Evolutionary conservation across 176 grass and related monocot genomes (phyloP).

Genomic region (Oryza longistaminata): DNA sequence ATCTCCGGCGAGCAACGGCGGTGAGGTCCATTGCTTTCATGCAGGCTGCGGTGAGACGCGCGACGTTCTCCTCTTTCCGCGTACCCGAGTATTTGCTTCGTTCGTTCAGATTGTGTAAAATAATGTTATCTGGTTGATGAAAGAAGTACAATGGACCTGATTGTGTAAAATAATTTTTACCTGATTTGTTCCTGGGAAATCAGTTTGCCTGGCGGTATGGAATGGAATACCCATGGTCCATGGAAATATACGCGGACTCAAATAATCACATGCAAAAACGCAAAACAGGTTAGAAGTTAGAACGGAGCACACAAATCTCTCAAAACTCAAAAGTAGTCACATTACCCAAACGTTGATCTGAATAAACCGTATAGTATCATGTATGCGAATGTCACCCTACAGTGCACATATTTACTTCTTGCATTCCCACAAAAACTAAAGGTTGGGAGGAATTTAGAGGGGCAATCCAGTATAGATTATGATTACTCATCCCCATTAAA

Average conservation of each 20-base stretch:
- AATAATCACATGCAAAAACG: background rate
- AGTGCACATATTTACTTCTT: background rate
- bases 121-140: constrained; percentile 1
- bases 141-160: background rate
- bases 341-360: background rate
- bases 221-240: background rate
- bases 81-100: background rate
- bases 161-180: background rate
- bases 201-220: background rate
- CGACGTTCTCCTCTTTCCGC: background rate
- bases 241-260: background rate
- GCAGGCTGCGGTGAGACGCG: background rate
- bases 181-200: background rate
- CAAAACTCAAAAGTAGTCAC: background rate
- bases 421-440: background rate
- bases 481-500: background rate
- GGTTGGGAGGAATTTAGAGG: no score
- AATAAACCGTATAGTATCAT: background rate
- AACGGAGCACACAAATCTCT: background rate
- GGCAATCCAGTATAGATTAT: background rate
- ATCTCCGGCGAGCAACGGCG: background rate
- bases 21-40: background rate
- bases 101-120: constrained; percentile 3
- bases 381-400: background rate
- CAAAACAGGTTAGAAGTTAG: background rate